These are phyloP conservation scores for Sordaria brevicollis DNA, from an alignment of 495 filamentous ascomycete species.

Conservation along the genomic window DNA sequence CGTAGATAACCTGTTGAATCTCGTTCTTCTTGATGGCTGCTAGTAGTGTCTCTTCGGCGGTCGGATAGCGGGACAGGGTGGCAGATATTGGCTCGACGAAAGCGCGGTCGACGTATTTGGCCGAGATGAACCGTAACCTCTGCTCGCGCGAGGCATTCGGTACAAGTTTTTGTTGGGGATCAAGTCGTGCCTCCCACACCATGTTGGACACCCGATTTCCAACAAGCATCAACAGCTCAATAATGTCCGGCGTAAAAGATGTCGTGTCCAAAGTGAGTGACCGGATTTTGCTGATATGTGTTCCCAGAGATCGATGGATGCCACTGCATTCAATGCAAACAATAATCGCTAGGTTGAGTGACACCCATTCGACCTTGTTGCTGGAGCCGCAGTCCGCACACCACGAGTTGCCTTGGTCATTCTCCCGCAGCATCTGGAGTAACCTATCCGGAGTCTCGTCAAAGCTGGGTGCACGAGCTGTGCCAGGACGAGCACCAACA, in stretches of 20 bases:
- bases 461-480: constrained; percentile 58
- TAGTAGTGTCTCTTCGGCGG: constrained; percentile 82
- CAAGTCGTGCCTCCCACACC: constrained; percentile 86
- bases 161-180: constrained; percentile 57
- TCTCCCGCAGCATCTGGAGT: constrained; percentile 76
- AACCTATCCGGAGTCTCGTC: constrained; percentile 71
- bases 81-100: constrained; percentile 72
- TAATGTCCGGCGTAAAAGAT: constrained; percentile 90
- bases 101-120: constrained; percentile 80
- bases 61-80: constrained; percentile 64
- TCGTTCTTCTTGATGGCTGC: constrained; percentile 92
- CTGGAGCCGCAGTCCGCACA: constrained; percentile 93
- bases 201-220: constrained; percentile 94
- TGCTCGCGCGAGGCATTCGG: constrained; percentile 77
- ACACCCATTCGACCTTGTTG: constrained; percentile 94
- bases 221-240: constrained; percentile 85
- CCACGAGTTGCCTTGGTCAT: constrained; percentile 85
- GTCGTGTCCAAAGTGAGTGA: constrained; percentile 91
- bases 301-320: constrained; percentile 92
- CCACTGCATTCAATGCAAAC: constrained; percentile 98
- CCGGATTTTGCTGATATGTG: constrained; percentile 94
- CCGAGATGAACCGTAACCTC: constrained; percentile 82
- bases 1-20: constrained; percentile 82
- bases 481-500: constrained; percentile 72
- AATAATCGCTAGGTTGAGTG: constrained; percentile 92